Evolutionary conservation across 768 basidiomycete species (phyloP), one percentile per base, ranked within the genome.

Genomic region (Hemileccinum impolitum): DNA sequence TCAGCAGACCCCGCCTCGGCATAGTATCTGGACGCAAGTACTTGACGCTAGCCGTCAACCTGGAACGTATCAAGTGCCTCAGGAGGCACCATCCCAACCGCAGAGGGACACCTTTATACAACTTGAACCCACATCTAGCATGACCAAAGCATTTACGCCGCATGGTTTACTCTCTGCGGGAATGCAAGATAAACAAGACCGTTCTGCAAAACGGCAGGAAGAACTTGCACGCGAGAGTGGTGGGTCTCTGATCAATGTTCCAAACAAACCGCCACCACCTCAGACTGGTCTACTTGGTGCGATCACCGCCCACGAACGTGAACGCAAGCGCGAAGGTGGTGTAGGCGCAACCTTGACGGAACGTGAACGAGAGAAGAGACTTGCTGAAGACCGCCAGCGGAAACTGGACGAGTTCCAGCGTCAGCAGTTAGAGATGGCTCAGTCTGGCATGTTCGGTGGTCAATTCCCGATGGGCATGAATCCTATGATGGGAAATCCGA

Each of bases 211-310:
- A 68, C 79, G 87, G 45, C 93, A 97, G 61, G 95, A 99, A 66
- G 91, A 96, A 66, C 70, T 90, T 11, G 96, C 96, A 10, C 78
- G 94, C 31, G 94, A 96, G 70, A 84, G 78, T 7, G 96, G 96
- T 25, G 89, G 82, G 14, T 92, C 93, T 4, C 78, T 98, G 45
- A 85, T 98, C 72, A 94, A 95, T 65, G 91, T 99, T n/a, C 92
- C 91, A 4, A 82, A 85, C 62, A 95, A 95, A 64, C 93, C 94
- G 0, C 93, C 91, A 0, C 90, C 92, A 2, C 94, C 96, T 8
- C 93, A 95, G 69, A 91, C 89, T 37, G 96, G 96, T 34, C 78
- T 98, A 37, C 82, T 99, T 42, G 96, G 96, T 15, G 95, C 95
- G 2, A 93, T 98, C 59, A 93, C 93, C 37, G 90, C 88, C 9